Base-by-base conservation (phyloP, 345 rosid species). In the Balakata baccata region DNA sequence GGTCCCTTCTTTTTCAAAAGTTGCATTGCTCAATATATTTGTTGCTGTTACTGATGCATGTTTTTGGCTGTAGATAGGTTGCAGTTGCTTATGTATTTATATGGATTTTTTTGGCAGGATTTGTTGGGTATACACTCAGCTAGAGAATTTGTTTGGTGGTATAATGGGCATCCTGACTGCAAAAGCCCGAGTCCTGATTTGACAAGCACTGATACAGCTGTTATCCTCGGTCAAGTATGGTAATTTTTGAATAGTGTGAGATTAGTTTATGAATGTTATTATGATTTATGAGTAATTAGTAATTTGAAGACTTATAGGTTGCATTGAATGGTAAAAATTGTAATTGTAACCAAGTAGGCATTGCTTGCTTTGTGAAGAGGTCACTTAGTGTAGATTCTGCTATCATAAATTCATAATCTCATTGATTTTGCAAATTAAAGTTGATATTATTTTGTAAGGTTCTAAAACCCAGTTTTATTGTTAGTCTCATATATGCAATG, bases 101-200 rank as follows among this genome's bases (percentile, higher is more conserved):
- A 0, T 56, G 23, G 43, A 6, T 50, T 37, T 53, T 54, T 82
- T 65, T 82, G 47, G 39, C 66, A 95, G 98, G 82, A 77, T 76
- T 80, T 90, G 80, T 69, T 41, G 43, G 98, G 98, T 56, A 71
- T 95, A 80, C 84, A 84, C 83, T 91, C 98, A 0, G 97, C 99
- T 41, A 88, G 97, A 81, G 97, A 95, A 86, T 91, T 95, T 78
- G 98, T 95, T 49, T 92, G 98, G 97, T 92, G 98, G 98, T 95
- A 95, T 79, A 92, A 89, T 78, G 98, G 96, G 65, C 99, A 95
- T 75, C 99, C 96, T 0, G 91, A 92, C 74, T 83, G 86, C 82
- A 86, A 79, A 70, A 61, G 84, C 80, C 76, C 89, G 68, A 78
- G 84, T 81, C 96, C 89, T 76, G 90, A 88, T 84, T 83, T 95